Evolutionary conservation across 495 filamentous ascomycete species (phyloP).

Genomic region (Hypoxylon fuscum): DNA sequence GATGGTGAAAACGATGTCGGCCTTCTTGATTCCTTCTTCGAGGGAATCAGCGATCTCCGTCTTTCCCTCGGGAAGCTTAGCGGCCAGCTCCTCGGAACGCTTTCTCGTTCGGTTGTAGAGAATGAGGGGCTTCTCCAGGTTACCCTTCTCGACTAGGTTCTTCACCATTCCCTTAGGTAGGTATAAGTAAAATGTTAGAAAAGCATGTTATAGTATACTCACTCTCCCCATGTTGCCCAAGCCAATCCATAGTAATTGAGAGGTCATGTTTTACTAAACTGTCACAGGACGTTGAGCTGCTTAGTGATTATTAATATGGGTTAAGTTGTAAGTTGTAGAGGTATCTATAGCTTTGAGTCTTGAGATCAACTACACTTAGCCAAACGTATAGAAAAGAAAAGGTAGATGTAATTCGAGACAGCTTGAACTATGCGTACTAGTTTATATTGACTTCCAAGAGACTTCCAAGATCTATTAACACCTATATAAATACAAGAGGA

Average conservation of each 20-base stretch:
- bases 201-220: conserved; percentile 45
- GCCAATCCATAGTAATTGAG: conserved; percentile 81
- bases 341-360: too few species aligned
- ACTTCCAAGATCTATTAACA: too few species aligned
- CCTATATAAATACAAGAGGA: neutral
- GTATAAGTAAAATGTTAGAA: conserved; percentile 24
- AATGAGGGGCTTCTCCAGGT: conserved; percentile 72
- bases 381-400: neutral
- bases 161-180: conserved; percentile 80
- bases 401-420: neutral
- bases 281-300: neutral
- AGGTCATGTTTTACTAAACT: conserved; percentile 57
- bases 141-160: conserved; percentile 81
- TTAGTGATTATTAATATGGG: too few species aligned
- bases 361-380: neutral
- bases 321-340: neutral
- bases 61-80: conserved; percentile 63
- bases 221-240: conserved; percentile 92
- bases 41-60: conserved; percentile 68
- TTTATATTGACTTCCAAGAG: neutral
- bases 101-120: conserved; percentile 81
- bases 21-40: conserved; percentile 68
- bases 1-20: conserved; percentile 86
- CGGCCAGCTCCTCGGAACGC: conserved; percentile 65
- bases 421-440: neutral